Evolutionary conservation across 225 moss, liverwort and hornwort genomes (phyloP).

Genomic region (Polytrichum formosum): DNA sequence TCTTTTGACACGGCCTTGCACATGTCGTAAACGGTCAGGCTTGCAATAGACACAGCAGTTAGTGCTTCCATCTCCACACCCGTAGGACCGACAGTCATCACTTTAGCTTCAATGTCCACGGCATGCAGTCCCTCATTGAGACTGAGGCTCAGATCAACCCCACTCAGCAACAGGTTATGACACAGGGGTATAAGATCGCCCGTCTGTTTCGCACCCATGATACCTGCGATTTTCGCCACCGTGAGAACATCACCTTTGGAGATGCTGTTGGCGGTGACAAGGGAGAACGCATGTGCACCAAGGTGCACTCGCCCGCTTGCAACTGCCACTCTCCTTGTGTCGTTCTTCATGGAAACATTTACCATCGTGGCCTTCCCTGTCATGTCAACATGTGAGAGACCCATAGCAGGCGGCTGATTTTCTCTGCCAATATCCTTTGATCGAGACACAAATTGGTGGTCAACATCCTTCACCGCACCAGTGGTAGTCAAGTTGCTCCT

Average conservation of each 20-base stretch:
- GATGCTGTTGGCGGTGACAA: constrained; percentile 69
- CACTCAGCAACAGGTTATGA: constrained; percentile 68
- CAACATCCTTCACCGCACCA: background rate
- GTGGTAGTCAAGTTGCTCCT: background rate
- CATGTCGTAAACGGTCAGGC: constrained; percentile 94
- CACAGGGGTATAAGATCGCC: constrained; percentile 76
- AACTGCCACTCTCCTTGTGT: constrained; percentile 57
- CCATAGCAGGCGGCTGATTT: background rate
- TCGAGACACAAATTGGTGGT: constrained; percentile 2
- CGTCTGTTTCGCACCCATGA: constrained; percentile 89
- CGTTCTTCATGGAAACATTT: constrained; percentile 55
- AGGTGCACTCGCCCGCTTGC: constrained; percentile 75
- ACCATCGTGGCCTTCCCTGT: constrained; percentile 87
- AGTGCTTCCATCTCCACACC: constrained; percentile 99
- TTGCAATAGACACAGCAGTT: constrained; percentile 79
- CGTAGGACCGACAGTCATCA: constrained; percentile 64
- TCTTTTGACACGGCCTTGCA: constrained; percentile 88
- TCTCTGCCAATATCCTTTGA: background rate
- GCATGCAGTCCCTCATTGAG: constrained; percentile 52
- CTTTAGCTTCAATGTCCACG: constrained; percentile 71
- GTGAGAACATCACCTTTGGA: constrained; percentile 89
- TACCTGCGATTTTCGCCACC: constrained; percentile 87
- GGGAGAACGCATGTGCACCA: constrained; percentile 60
- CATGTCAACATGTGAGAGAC: constrained; percentile 71
- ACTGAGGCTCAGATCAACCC: constrained; percentile 58